Evolutionary conservation across 2,329 filamentous ascomycete species (phyloP).

Genomic region (Penicillium corylophilum): DNA sequence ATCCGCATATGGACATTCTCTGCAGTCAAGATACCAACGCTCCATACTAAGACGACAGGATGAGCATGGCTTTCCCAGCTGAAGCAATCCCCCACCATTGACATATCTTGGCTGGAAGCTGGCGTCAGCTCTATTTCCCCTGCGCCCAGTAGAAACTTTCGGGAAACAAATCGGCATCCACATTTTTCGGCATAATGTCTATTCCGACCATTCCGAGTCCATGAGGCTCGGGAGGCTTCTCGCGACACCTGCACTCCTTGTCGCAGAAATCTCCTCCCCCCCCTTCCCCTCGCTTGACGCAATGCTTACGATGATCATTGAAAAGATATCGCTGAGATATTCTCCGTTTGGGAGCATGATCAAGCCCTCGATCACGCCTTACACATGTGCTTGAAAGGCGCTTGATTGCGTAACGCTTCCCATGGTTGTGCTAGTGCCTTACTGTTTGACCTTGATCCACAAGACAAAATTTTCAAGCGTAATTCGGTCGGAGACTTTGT

Average conservation of each 20-base stretch:
- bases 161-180: background rate
- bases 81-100: background rate
- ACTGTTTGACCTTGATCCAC: background rate
- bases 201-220: background rate
- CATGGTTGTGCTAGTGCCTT: background rate
- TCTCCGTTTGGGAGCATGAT: background rate
- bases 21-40: background rate
- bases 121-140: background rate
- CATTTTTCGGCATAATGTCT: background rate
- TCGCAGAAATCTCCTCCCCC: background rate
- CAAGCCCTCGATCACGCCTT: background rate
- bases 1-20: background rate
- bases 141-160: background rate
- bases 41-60: background rate
- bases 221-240: background rate
- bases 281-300: background rate
- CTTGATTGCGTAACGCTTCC: background rate
- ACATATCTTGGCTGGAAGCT: background rate
- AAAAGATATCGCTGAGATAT: background rate
- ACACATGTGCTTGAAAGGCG: background rate
- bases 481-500: background rate
- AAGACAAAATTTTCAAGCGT: background rate
- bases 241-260: background rate
- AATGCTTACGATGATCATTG: background rate
- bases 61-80: background rate